Percentiles rank a stretch among this genome's conserved stretches.
Conservation (phyloP, 768 basidiomycete species). For the Boletellus ananas region DNA sequence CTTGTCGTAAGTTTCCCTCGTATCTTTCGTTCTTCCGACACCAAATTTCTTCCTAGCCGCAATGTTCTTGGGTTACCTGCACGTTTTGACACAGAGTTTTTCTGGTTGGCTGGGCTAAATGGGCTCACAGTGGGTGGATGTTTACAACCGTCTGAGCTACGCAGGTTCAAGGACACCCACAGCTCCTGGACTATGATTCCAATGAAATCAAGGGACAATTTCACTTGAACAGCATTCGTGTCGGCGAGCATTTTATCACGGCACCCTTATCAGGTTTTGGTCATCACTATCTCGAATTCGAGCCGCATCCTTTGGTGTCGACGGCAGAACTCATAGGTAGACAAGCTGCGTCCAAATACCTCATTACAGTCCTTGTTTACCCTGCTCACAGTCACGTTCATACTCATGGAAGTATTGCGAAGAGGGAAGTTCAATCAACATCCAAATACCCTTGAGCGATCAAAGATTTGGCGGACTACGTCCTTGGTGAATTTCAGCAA, state of each 20-base stretch:
- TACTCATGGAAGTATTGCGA: constrained; percentile 63
- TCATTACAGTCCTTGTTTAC: constrained; percentile 11
- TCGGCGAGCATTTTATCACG: constrained; percentile 42
- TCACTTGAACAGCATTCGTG: constrained; percentile 46
- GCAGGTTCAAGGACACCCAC: constrained; percentile 2
- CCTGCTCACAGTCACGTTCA: constrained; percentile 46
- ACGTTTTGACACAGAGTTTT: constrained; percentile 57
- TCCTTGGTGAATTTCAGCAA: constrained; percentile 27
- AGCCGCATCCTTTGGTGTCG: constrained; percentile 43
- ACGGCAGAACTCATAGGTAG: constrained; percentile 53
- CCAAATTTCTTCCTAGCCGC: constrained; percentile 34
- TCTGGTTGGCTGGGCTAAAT: constrained; percentile 56
- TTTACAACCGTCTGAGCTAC: not conserved
- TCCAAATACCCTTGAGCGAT: constrained; percentile 45
- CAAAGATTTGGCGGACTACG: constrained; percentile 42
- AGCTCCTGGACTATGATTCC: constrained; percentile 54
- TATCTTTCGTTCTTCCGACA: not conserved
- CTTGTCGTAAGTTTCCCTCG: constrained; percentile 42
- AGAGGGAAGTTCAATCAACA: constrained; percentile 53
- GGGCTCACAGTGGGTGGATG: constrained; percentile 45
- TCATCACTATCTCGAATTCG: constrained; percentile 56
- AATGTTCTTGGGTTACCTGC: constrained; percentile 58
- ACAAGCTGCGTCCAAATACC: not conserved
- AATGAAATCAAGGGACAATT: constrained; percentile 48
- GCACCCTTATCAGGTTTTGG: constrained; percentile 53